Conservation (phyloP, 306 rosid species). For the Vicia sativa region DNA sequence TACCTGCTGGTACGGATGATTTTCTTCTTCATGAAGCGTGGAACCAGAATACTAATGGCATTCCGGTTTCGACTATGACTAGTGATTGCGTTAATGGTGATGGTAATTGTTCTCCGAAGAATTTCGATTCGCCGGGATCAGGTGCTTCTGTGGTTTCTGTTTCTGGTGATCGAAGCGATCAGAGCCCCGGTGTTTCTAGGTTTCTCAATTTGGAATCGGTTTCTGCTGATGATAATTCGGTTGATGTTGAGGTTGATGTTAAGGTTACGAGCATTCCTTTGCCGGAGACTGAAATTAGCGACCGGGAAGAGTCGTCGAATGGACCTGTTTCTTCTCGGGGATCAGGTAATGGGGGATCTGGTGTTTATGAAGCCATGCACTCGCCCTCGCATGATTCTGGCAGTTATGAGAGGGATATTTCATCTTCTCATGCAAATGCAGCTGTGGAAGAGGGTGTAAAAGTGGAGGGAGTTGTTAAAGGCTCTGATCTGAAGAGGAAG, state of each 20-base stretch:
- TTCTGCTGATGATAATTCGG: constrained; percentile 6
- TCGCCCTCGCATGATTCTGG: constrained; percentile 53
- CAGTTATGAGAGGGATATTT: constrained; percentile 45
- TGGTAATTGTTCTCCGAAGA: neutral
- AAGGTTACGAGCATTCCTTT: constrained; percentile 32
- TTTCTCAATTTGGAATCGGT: constrained; percentile 54
- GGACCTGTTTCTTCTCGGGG: constrained; percentile 73
- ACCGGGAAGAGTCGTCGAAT: constrained; percentile 52
- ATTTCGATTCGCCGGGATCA: constrained; percentile 46
- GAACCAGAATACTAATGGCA: constrained; percentile 23
- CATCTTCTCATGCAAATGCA: constrained; percentile 47
- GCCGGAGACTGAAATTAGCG: constrained; percentile 41
- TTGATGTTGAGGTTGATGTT: constrained; percentile 4
- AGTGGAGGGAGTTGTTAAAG: constrained; percentile 54
- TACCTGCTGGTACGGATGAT: constrained; percentile 60
- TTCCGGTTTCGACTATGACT: constrained; percentile 5
- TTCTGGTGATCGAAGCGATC: constrained; percentile 33
- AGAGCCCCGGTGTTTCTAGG: constrained; percentile 37
- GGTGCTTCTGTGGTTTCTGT: constrained; percentile 45
- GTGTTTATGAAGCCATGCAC: constrained; percentile 49
- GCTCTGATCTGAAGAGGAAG: constrained; percentile 73
- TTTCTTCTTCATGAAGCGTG: constrained; percentile 53
- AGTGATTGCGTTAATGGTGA: neutral
- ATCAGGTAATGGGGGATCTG: constrained; percentile 62
- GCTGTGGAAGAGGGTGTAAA: constrained; percentile 51